phyloP scores from a whole-genome alignment of 495 filamentous ascomycete genomes.

The Hypoxylon cercidicola region DNA sequence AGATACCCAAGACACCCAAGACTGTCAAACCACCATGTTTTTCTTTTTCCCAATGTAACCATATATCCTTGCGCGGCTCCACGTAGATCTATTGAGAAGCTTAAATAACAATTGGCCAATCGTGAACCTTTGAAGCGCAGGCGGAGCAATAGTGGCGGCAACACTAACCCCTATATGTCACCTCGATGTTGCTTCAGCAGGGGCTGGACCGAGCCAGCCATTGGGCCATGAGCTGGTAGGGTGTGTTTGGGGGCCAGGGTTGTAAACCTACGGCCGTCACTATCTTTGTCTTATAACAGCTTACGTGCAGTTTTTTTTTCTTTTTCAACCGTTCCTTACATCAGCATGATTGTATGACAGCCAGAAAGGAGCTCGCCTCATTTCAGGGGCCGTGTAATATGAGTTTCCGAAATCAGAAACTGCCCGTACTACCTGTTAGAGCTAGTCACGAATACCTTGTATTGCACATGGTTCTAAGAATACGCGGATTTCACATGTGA shows the following conservation, averaged over 20 bases:
- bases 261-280: not conserved
- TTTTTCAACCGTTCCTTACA: not conserved
- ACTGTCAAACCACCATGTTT: not conserved
- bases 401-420: not conserved
- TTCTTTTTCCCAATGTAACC: not conserved
- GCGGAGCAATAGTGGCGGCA: not conserved
- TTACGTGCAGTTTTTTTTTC: not conserved
- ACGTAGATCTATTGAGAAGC: constrained; percentile 23
- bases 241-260: not conserved
- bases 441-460: not conserved
- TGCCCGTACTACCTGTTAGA: not conserved
- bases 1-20: too few relatives aligned
- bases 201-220: not conserved
- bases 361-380: not conserved
- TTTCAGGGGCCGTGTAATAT: constrained; percentile 1
- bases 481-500: not conserved
- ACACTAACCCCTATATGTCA: not conserved
- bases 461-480: not conserved
- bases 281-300: not conserved
- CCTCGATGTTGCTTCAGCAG: not conserved
- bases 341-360: not conserved
- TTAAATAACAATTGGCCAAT: constrained; percentile 24
- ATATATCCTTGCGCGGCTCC: not conserved
- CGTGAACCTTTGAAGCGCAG: not conserved
- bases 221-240: not conserved